Base-by-base conservation (phyloP, 2,329 filamentous ascomycete genomes). In the Colletotrichum kahawae region DNA sequence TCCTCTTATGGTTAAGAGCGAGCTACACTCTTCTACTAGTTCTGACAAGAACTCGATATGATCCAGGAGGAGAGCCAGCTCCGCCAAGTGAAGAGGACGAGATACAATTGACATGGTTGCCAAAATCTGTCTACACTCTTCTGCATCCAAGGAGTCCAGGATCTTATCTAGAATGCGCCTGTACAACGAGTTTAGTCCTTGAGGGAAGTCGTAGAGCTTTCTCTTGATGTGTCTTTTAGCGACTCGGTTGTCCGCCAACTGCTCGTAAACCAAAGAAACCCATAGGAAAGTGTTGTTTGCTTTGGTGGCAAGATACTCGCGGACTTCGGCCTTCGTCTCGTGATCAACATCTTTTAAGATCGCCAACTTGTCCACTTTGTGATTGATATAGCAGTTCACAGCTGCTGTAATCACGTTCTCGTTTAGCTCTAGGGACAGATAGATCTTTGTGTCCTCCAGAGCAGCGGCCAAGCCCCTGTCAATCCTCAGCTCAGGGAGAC, bases 401-500 rank as follows among this genome's bases (percentile, higher is more conserved):
- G 85, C 84, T 0, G 67, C 33, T 2, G 81, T 80, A 7, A 87
- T 78, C 1, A 78, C 80, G 0, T 82, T 74, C n/a, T 77, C 60
- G 69, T 86, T 87, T 4, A 85, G 76, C 70, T 88, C 84, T 10
- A 36, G 1, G 86, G 82, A 54, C 75, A 73, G 1, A 87, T 71
- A 36, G 71, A 81, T 7, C 77, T 21, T 21, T 80, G 79, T 7
- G 2, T 16, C 34, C 27, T 79, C 38, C 0, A 69, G 48, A 1
- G 73, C 67, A 5, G 13, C 18, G 10, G 78, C 75, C 7, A 88
- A 77, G 1, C 65, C 59, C 34, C 81, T 74, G 63, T 86, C 80
- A 57, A 89, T 87, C 1, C 77, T 79, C 74, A n/a, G n/a, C n/a
- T n/a, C 80, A 43, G 87, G 87, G 5, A 87, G 87, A 67, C 87